phyloP scores from a whole-genome alignment of 73 alveolate genomes.

The Paramecium sonneborni region DNA sequence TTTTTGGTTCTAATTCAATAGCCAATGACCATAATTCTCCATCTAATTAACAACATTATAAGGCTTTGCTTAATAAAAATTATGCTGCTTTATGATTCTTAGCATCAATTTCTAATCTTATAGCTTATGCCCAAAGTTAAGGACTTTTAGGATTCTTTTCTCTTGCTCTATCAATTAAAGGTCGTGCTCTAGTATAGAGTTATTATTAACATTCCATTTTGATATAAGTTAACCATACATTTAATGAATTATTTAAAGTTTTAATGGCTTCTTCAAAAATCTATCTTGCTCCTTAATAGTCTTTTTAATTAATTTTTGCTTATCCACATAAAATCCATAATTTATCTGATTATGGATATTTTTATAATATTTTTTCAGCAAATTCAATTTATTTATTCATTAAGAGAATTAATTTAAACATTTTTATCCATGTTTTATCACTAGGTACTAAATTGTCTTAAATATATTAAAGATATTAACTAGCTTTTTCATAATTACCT shows the following conservation, averaged over 20 bases:
- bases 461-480: not conserved
- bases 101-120: slow-evolving; percentile 74
- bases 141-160: slow-evolving; percentile 72
- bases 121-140: slow-evolving; percentile 75
- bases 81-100: slow-evolving; percentile 76
- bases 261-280: slow-evolving; percentile 74
- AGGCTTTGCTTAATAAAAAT: slow-evolving; percentile 72
- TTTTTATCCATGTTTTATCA: slow-evolving; percentile 66
- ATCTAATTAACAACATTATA: slow-evolving; percentile 71
- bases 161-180: slow-evolving; percentile 80
- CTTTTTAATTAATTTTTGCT: slow-evolving; percentile 37
- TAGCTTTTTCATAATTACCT: slow-evolving; percentile 60
- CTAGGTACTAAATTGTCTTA: slow-evolving; percentile 36
- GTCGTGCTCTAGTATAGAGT: slow-evolving; percentile 78
- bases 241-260: slow-evolving; percentile 17
- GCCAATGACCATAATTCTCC: slow-evolving; percentile 81
- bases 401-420: slow-evolving; percentile 65
- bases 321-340: slow-evolving; percentile 72
- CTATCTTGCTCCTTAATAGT: slow-evolving; percentile 67
- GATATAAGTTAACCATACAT: slow-evolving; percentile 75
- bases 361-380: slow-evolving; percentile 54
- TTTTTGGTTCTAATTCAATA: slow-evolving; percentile 75
- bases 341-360: slow-evolving; percentile 68
- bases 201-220: slow-evolving; percentile 68
- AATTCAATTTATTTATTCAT: slow-evolving; percentile 51